phyloP scores from a whole-genome alignment of 768 basidiomycete species.

The Russula olivacea region DNA sequence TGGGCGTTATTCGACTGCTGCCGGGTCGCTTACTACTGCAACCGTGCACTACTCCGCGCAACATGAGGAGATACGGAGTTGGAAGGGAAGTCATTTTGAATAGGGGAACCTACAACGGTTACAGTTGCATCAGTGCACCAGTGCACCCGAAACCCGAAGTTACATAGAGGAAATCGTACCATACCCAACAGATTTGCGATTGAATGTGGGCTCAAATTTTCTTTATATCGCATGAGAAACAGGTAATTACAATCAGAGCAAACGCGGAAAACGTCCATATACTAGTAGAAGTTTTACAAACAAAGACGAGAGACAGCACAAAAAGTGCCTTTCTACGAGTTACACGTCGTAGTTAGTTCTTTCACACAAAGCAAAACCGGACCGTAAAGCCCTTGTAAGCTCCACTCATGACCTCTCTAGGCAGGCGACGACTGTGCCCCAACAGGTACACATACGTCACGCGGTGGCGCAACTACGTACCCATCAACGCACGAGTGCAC shows the following conservation, averaged over 20 bases:
- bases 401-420: too few species aligned
- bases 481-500: constrained; percentile 30
- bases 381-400: not conserved
- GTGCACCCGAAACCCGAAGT: too few species aligned
- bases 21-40: too few species aligned
- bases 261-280: not conserved
- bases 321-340: not conserved
- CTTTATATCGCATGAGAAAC: not conserved
- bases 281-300: not conserved
- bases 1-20: too few species aligned
- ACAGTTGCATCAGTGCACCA: too few species aligned
- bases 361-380: not conserved
- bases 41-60: too few species aligned
- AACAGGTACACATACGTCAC: constrained; percentile 23
- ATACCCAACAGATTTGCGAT: not conserved
- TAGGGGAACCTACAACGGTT: too few species aligned
- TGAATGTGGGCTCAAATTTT: not conserved
- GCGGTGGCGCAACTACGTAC: constrained; percentile 23
- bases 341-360: not conserved
- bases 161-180: too few species aligned
- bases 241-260: too few species aligned
- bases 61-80: too few species aligned
- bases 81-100: too few species aligned
- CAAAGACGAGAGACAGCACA: not conserved
- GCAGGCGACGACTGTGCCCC: not conserved